A percentile compares a stretch with the other conserved stretches of the same genome.
Conservation (phyloP, 2,329 filamentous ascomycete genomes). For the Pezicula carpinea region DNA sequence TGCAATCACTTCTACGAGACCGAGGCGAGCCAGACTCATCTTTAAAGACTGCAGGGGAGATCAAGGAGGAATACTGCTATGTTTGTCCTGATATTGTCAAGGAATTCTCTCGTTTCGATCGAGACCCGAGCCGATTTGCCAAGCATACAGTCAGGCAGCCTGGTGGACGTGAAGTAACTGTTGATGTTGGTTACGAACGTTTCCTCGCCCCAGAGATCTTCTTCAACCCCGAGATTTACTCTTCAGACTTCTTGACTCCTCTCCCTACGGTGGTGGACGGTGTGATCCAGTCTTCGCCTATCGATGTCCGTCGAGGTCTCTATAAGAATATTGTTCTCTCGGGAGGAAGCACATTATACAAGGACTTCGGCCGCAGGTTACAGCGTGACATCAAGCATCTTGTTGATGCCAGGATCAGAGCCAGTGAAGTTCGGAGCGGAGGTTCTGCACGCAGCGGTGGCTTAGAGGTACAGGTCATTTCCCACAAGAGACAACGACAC, state of each 20-base stretch:
- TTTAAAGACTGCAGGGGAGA: conserved; percentile 93
- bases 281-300: conserved; percentile 95
- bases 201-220: conserved; percentile 99
- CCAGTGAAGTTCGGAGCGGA: conserved; percentile 86
- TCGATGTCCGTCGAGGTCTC: conserved; percentile 91
- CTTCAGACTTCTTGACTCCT: conserved; percentile 94
- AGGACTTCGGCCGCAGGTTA: conserved; percentile 92
- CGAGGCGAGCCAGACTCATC: conserved; percentile 95
- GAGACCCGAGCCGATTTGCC: conserved; percentile 83
- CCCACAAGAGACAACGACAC: conserved; percentile 94
- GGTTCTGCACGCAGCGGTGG: conserved; percentile 83
- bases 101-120: conserved; percentile 92
- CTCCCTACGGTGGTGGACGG: conserved; percentile 91
- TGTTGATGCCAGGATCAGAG: conserved; percentile 87
- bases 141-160: conserved; percentile 85
- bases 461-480: conserved; percentile 93
- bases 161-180: conserved; percentile 76
- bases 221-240: conserved; percentile 99
- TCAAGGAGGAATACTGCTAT: conserved; percentile 99
- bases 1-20: conserved; percentile 92
- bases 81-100: conserved; percentile 98
- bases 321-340: conserved; percentile 99
- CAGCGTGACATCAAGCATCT: conserved; percentile 96
- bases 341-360: conserved; percentile 95
- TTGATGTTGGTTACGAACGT: conserved; percentile 96